phyloP scores from a whole-genome alignment of 495 filamentous ascomycete species.

The Aspergillus asperescens region DNA sequence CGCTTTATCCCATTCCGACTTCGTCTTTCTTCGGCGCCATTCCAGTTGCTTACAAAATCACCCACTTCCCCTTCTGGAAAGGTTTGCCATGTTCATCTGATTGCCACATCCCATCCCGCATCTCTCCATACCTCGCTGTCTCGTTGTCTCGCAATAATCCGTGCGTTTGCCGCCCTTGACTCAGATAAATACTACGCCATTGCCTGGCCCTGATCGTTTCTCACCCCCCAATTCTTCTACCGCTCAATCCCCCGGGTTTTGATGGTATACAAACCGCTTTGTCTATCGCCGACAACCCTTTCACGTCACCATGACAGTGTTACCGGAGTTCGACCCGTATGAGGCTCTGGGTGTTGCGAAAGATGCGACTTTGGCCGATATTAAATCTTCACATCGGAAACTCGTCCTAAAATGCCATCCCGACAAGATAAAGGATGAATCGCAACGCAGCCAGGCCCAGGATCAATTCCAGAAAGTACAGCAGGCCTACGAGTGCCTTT shows the following conservation, averaged over 20 bases:
- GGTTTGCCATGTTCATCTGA: constrained; percentile 6
- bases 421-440: constrained; percentile 83
- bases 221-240: constrained; percentile 4
- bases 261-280: constrained; percentile 11
- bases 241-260: constrained; percentile 7
- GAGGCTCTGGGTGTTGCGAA: constrained; percentile 68
- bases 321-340: constrained; percentile 78
- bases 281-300: constrained; percentile 6
- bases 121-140: constrained; percentile 1
- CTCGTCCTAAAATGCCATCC: constrained; percentile 91
- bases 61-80: constrained; percentile 1
- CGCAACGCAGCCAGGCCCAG: constrained; percentile 60
- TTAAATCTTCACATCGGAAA: constrained; percentile 82
- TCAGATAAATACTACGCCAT: constrained; percentile 5
- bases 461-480: constrained; percentile 92
- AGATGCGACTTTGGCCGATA: constrained; percentile 65
- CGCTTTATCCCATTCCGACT: neutral
- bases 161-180: constrained; percentile 7
- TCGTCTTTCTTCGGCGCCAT: neutral
- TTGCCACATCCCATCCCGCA: constrained; percentile 9
- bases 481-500: constrained; percentile 86
- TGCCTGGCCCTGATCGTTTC: neutral
- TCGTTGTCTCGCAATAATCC: neutral
- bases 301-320: constrained; percentile 48
- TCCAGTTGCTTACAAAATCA: neutral